Conservation (phyloP, 768 basidiomycete genomes). For the Candolleomyces aberdarensis region DNA sequence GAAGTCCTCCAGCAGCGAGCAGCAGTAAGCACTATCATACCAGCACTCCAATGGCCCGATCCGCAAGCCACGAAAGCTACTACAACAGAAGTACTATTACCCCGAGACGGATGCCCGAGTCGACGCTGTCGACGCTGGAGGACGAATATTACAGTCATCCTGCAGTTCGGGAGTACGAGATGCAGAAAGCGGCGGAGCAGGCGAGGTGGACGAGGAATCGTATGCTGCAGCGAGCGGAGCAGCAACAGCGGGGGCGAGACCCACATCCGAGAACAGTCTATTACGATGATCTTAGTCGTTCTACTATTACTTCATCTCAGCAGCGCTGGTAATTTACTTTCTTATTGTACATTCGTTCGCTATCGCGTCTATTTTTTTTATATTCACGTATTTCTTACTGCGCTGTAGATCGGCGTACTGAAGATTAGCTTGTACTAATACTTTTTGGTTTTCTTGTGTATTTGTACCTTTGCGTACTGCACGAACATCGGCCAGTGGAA, state of each 20-base stretch:
- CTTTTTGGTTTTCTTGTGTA: no score
- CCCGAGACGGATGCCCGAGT: not conserved
- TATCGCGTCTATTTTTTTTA: no score
- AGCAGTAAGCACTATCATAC: not conserved
- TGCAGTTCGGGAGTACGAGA: conserved; percentile 8
- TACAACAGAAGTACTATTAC: not conserved
- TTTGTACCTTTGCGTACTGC: no score
- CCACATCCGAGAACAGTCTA: not conserved
- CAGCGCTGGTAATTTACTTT: no score
- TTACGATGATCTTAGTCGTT: not conserved
- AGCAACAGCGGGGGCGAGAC: not conserved
- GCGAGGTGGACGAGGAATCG: conserved; percentile 7
- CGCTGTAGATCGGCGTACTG: no score
- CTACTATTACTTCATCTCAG: not conserved
- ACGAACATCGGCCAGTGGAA: no score
- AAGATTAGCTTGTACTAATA: no score
- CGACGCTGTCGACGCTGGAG: not conserved
- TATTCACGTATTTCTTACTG: no score
- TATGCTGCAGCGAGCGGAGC: not conserved
- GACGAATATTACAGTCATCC: conserved; percentile 11
- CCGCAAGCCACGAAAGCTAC: not conserved
- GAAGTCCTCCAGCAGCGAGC: not conserved
- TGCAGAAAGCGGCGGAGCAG: conserved; percentile 11
- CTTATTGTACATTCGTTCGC: no score
- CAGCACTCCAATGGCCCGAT: not conserved